A percentile compares a stretch with the other conserved stretches of the same genome.
These are phyloP conservation scores for Ascochyta pisi DNA, from an alignment of 2,329 filamentous ascomycete species.

Conservation along the genomic window DNA sequence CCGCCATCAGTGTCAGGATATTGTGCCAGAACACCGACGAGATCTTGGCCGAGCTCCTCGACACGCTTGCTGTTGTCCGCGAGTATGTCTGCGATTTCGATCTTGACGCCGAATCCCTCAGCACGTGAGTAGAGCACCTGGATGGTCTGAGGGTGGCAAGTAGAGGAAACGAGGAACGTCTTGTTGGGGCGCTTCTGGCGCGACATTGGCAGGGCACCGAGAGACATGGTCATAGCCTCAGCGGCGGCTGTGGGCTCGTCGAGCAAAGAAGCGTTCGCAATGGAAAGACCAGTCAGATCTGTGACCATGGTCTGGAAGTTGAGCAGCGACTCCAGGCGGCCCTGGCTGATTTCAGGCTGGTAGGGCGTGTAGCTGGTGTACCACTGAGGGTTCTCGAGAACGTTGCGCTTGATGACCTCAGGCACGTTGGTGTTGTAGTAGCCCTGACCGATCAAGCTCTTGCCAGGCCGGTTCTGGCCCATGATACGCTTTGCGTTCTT, in stretches of 20 bases:
- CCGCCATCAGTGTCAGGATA: slow-evolving; percentile 90
- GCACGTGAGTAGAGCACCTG: slow-evolving; percentile 84
- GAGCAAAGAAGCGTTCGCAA: slow-evolving; percentile 88
- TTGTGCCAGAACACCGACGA: slow-evolving; percentile 91
- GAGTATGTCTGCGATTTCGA: slow-evolving; percentile 75
- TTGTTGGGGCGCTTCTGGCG: slow-evolving; percentile 78
- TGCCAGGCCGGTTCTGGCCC: slow-evolving; percentile 66
- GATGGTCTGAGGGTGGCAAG: slow-evolving; percentile 85
- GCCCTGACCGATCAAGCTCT: slow-evolving; percentile 81
- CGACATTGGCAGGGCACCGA: slow-evolving; percentile 74
- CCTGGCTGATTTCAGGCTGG: slow-evolving; percentile 96
- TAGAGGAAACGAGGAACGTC: slow-evolving; percentile 82
- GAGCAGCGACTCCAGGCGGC: slow-evolving; percentile 85
- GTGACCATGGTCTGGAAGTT: slow-evolving; percentile 96
- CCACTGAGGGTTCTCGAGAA: slow-evolving; percentile 93
- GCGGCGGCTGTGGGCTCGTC: slow-evolving; percentile 93
- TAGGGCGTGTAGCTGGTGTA: slow-evolving; percentile 98
- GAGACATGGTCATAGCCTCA: slow-evolving; percentile 92
- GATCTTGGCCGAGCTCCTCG: slow-evolving; percentile 76
- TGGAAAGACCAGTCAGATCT: slow-evolving; percentile 84
- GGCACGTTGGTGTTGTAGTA: slow-evolving; percentile 90
- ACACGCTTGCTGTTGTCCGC: slow-evolving; percentile 69
- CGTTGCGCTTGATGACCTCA: slow-evolving; percentile 88
- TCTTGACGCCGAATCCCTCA: slow-evolving; percentile 86
- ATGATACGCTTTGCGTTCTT: slow-evolving; percentile 62